Conservation (phyloP, 495 filamentous ascomycete species). For the Oleoguttula mirabilis region DNA sequence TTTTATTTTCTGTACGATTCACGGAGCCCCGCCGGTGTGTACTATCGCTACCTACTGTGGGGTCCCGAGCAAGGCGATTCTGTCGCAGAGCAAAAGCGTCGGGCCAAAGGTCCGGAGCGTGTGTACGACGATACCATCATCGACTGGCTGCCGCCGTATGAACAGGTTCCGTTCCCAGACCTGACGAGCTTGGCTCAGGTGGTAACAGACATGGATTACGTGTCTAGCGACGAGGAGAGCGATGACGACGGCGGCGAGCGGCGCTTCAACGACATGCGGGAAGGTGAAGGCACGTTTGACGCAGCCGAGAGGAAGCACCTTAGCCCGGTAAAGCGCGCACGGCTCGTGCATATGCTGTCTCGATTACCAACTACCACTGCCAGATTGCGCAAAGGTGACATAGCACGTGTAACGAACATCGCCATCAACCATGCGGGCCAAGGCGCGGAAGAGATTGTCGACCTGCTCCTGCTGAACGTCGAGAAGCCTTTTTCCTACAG, state of each 20-base stretch:
- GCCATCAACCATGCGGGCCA: conserved; percentile 75
- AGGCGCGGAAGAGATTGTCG: conserved; percentile 77
- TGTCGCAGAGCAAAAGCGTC: conserved; percentile 17
- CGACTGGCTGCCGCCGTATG: conserved; percentile 59
- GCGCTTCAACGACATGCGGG: conserved; percentile 32
- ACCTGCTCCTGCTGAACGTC: conserved; percentile 74
- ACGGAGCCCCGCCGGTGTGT: conserved; percentile 66
- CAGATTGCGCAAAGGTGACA: conserved; percentile 70
- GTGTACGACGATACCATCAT: conserved; percentile 61
- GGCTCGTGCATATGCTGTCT: conserved; percentile 64
- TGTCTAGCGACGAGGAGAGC: conserved; percentile 78
- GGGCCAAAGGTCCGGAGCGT: conserved; percentile 17
- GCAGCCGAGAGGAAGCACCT: conserved; percentile 58
- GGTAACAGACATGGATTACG: conserved; percentile 70
- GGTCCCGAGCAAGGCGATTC: conserved; percentile 38
- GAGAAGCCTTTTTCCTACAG: conserved; percentile 54
- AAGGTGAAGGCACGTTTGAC: conserved; percentile 25
- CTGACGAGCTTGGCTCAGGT: conserved; percentile 62
- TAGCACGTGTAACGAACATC: conserved; percentile 76
- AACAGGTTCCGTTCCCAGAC: conserved; percentile 58
- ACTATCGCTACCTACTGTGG: conserved; percentile 89
- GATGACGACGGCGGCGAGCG: conserved; percentile 59
- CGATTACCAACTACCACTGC: conserved; percentile 66
- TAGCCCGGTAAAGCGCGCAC: conserved; percentile 73
- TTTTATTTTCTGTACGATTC: conserved; percentile 95